A percentile compares a stretch with the other conserved stretches of the same genome.
These are phyloP conservation scores for Plasmodium knowlesi DNA, from an alignment of 169 alveolate species.

Conservation along the genomic window DNA sequence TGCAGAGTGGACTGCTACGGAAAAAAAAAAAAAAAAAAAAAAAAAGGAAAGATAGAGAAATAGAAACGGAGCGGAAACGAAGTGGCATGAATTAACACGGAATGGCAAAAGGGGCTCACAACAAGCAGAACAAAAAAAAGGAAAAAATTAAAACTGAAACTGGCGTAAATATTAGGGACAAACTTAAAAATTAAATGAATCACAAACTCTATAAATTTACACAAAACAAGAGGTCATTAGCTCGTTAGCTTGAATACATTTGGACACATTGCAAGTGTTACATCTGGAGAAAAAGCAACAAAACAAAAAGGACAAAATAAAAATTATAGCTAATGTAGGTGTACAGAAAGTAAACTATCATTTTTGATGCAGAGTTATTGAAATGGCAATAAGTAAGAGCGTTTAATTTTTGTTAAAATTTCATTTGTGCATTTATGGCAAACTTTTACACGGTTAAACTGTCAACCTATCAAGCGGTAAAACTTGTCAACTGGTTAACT, in stretches of 20 bases:
- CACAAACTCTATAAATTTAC: constrained; percentile 18
- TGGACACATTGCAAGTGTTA: neutral
- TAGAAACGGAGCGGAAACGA: neutral
- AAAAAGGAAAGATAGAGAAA: neutral
- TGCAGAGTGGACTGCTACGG: neutral
- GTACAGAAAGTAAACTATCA: neutral
- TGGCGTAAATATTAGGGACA: constrained; percentile 15
- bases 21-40: neutral
- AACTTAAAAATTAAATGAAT: constrained; percentile 36
- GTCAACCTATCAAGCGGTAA: neutral
- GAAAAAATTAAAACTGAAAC: neutral
- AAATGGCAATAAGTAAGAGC: constrained; percentile 9
- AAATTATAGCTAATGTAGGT: constrained; percentile 9
- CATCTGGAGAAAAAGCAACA: constrained; percentile 13
- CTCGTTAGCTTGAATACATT: constrained; percentile 7
- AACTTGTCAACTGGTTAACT: neutral
- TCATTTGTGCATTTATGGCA: neutral
- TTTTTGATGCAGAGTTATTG: constrained; percentile 10
- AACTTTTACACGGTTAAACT: neutral
- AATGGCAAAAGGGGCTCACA: neutral
- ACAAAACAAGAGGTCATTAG: neutral
- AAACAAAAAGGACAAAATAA: neutral
- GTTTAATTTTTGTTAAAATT: constrained; percentile 9
- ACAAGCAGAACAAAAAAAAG: neutral
- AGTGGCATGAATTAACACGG: neutral